Evolutionary conservation across 805 yeast genomes (phyloP), one percentile per base, ranked within the genome.

Genomic region (Monosporozyma aerobia): DNA sequence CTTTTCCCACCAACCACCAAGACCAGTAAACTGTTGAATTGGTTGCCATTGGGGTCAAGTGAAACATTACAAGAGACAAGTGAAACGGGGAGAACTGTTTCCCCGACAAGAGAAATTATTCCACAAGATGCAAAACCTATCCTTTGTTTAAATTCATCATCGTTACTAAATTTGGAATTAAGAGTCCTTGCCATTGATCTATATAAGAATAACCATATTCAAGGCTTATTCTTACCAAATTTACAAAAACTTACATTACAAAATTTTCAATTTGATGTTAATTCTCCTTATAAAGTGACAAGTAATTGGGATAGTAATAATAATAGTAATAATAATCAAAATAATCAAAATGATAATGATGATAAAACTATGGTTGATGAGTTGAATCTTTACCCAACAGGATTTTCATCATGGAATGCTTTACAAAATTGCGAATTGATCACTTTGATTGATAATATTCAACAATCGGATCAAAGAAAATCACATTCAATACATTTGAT

Each of bases 361-460:
- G 46, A 45, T 27, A 19, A 35, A 19, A 49, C 47, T 5, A 47
- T 49, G 19, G 53, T 53, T 29, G 56, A 57, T 14, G 53, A 39
- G 4, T 57, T 43, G 56, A 50, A n/a, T 54, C 61, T 3, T 48
- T 59, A 39, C 25, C 43, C 43, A 7, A 39, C 43, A n/a, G 57
- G 51, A 5, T 63, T 64, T 49, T 62, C 69, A 1, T 56, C 59
- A 3, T 64, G 65, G 64, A 63, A 63, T 50, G 56, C 59, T 45
- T 49, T 63, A 47, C 51, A 52, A 9, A 47, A 50, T 8, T 59
- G 62, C 49, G 50, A 53, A 39, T 40, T 47, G 14, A 51, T 54
- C 22, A 33, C 27, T 25, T 49, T 56, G 16, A 52, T 49, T 37
- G 45, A 37, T n/a, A 44, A 50, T 51, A 39, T 48, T 47, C 16